These are phyloP conservation scores for Paecilomyces variotii DNA, from an alignment of 2,329 filamentous ascomycete genomes.

Conservation along the genomic window DNA sequence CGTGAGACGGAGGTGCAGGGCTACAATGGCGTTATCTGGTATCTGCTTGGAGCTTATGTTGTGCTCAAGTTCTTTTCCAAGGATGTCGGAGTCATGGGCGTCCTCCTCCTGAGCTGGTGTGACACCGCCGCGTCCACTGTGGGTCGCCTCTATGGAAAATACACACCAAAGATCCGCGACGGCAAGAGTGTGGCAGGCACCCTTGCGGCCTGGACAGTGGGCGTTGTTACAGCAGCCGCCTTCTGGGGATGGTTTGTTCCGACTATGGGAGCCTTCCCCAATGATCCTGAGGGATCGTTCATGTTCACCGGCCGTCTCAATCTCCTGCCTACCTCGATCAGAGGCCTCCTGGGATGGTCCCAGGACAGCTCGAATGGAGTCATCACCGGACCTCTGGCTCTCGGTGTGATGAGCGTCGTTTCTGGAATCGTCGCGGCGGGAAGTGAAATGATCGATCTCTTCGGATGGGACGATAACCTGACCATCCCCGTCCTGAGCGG, in stretches of 20 bases:
- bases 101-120: conserved; percentile 92
- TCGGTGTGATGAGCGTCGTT: conserved; percentile 74
- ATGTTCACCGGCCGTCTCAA: conserved; percentile 73
- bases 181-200: conserved; percentile 92
- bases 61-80: conserved; percentile 85
- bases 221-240: conserved; percentile 69
- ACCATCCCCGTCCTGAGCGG: conserved; percentile 92
- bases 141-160: conserved; percentile 78
- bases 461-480: conserved; percentile 93
- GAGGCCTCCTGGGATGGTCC: conserved; percentile 54
- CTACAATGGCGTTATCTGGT: conserved; percentile 97
- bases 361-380: conserved; percentile 44
- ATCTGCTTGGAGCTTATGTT: conserved; percentile 81
- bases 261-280: conserved; percentile 55
- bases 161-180: conserved; percentile 74
- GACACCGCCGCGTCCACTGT: conserved; percentile 95
- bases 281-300: conserved; percentile 62
- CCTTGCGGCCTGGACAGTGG: conserved; percentile 71
- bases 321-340: conserved; percentile 53
- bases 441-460: conserved; percentile 85
- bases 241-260: conserved; percentile 88
- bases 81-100: conserved; percentile 81
- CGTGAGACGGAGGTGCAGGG: conserved; percentile 89
- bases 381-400: conserved; percentile 62
- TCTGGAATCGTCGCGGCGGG: conserved; percentile 82